phyloP scores from a whole-genome alignment of 495 filamentous ascomycete species.

The Echria macrotheca region DNA sequence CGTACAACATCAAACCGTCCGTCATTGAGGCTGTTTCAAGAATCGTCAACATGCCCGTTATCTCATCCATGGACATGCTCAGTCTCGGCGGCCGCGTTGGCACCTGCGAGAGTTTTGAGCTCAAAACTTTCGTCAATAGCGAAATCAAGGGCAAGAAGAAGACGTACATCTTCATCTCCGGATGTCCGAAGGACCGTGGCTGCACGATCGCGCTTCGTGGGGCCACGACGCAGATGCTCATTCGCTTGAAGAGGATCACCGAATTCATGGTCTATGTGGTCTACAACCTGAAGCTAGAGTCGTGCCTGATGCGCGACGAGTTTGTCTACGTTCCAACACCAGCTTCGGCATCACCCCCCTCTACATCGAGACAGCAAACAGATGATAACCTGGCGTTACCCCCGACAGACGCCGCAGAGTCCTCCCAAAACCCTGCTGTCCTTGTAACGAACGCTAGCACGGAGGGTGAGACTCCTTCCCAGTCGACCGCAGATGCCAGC shows the following conservation, averaged over 20 bases:
- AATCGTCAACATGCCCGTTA: conserved; percentile 83
- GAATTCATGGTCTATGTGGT: conserved; percentile 99
- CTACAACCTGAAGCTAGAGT: conserved; percentile 95
- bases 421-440: conserved; percentile 10
- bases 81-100: conserved; percentile 76
- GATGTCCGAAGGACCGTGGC: conserved; percentile 85
- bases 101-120: conserved; percentile 77
- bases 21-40: conserved; percentile 92
- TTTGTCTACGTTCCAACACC: conserved; percentile 79
- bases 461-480: conserved; percentile 18
- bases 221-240: conserved; percentile 60
- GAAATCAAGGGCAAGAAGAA: conserved; percentile 70
- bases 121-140: conserved; percentile 86
- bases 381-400: conserved; percentile 16
- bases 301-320: conserved; percentile 92
- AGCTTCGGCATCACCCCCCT: conserved; percentile 25
- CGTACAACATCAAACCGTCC: conserved; percentile 91
- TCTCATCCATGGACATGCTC: conserved; percentile 93
- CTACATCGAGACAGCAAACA: conserved; percentile 23
- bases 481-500: not conserved
- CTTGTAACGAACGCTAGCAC: conserved; percentile 21
- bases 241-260: conserved; percentile 84
- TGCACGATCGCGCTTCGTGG: conserved; percentile 95
- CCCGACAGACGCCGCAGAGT: no score
- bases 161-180: conserved; percentile 92